These are phyloP conservation scores for Dorcoceras hygrometricum DNA, from an alignment of 257 asterid species.

Conservation along the genomic window DNA sequence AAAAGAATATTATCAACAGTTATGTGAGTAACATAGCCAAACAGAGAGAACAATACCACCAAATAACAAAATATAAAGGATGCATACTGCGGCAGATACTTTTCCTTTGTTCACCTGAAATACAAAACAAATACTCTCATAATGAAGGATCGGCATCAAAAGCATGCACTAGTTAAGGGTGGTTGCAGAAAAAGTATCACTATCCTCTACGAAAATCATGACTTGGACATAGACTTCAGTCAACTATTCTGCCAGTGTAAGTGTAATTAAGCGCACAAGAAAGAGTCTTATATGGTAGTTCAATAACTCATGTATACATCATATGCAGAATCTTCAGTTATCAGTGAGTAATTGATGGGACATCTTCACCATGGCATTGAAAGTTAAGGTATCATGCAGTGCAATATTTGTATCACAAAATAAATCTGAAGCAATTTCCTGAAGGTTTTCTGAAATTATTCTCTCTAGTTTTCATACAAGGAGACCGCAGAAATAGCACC, in stretches of 20 bases:
- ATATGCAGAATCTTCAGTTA: background rate
- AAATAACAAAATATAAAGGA: slow-evolving; percentile 1
- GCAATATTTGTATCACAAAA: too few species aligned
- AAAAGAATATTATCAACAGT: slow-evolving; percentile 18
- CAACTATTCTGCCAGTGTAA: too few species aligned
- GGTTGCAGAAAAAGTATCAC: background rate
- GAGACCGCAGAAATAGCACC: too few species aligned
- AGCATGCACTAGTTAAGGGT: background rate
- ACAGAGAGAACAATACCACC: background rate
- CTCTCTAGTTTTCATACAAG: too few species aligned
- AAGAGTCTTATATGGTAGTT: too few species aligned
- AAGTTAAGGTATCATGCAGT: background rate
- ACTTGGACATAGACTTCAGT: too few species aligned
- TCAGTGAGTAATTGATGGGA: background rate
- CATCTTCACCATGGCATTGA: background rate
- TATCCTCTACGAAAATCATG: background rate
- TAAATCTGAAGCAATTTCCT: too few species aligned
- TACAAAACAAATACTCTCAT: slow-evolving; percentile 3
- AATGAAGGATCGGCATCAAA: background rate
- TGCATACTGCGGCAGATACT: slow-evolving; percentile 73
- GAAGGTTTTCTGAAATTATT: too few species aligned
- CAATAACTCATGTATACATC: background rate
- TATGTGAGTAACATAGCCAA: background rate
- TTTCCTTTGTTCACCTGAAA: slow-evolving; percentile 81
- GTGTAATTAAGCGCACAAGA: too few species aligned